Evolutionary conservation across 768 basidiomycete genomes (phyloP), one percentile per base, ranked within the genome.

Genomic region (Crepidotus variabilis): DNA sequence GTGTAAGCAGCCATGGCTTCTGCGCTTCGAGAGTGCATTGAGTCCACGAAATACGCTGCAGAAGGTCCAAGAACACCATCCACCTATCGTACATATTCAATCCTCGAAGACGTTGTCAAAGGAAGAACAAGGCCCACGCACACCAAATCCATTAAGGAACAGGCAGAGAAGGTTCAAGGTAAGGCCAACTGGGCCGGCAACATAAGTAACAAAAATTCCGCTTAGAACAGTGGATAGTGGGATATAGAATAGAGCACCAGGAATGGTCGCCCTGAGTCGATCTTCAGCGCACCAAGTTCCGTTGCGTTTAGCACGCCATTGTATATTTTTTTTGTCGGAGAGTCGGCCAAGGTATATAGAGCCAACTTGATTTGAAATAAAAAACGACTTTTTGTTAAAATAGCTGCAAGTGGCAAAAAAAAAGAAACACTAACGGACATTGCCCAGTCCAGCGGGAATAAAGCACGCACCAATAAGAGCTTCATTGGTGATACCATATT

Each of bases 211-310:
- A n/a, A 78, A 63, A 2, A 87, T 58, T 0, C 86, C 86, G 0
- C 74, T 75, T 0, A 69, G 51, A 0, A 82, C 63, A 2, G 85
- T 66, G 0, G 85, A 80, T 0, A 84, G 23, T 0, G 87, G 89
- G 2, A 79, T 72, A 23, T 87, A 69, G 16, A 80, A 32, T 0
- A 75, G 68, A 2, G 75, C 75, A 8, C 82, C 80, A 6, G 74
- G 60, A 33, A 82, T 64, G 1, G 79, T 71, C 1, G 77, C 84
- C 0, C 83, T 76, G 22, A 89, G 74, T 6, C 87, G 80, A 60
- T 87, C 88, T 66, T 90, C 87, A 0, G 87, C 87, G 43, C 81
- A 78, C 85, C 84, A 87, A 1, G 71, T 61, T 1, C 85, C 86
- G 0, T 75, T 75, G 21, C 86, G 78, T 5, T 70, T 65, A 48